phyloP scores from a whole-genome alignment of 495 filamentous ascomycete genomes.

The Aspergillus saccharolyticus region DNA sequence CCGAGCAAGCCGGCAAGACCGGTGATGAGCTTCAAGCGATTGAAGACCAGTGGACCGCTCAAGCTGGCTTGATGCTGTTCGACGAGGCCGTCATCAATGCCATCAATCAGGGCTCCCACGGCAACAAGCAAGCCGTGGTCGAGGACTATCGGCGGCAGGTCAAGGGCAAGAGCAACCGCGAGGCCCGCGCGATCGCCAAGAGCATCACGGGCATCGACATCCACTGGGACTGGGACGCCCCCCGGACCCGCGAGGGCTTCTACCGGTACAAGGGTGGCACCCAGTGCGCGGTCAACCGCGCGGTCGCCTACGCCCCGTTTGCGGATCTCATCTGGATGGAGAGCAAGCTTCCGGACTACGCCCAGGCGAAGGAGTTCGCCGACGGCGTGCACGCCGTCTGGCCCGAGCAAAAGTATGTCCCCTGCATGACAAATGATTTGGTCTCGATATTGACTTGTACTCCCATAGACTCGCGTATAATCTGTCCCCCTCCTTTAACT shows the following conservation, averaged over 20 bases:
- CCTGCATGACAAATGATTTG: not conserved
- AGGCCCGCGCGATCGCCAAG: slow-evolving; percentile 79
- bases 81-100: slow-evolving; percentile 78
- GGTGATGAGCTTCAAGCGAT: slow-evolving; percentile 83
- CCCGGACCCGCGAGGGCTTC: slow-evolving; percentile 88
- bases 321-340: slow-evolving; percentile 99
- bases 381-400: slow-evolving; percentile 89
- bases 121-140: slow-evolving; percentile 63
- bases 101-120: slow-evolving; percentile 61
- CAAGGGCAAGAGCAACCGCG: slow-evolving; percentile 81
- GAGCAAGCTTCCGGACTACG: slow-evolving; percentile 88
- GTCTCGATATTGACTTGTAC: too few relatives aligned
- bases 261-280: slow-evolving; percentile 90
- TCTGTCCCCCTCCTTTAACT: slow-evolving; percentile 98
- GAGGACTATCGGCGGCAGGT: slow-evolving; percentile 57
- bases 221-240: slow-evolving; percentile 88
- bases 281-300: slow-evolving; percentile 86
- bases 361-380: slow-evolving; percentile 91
- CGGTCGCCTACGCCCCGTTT: slow-evolving; percentile 88
- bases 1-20: slow-evolving; percentile 75
- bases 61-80: slow-evolving; percentile 90
- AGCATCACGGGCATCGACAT: slow-evolving; percentile 76
- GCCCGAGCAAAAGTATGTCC: slow-evolving; percentile 90
- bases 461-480: slow-evolving; percentile 78
- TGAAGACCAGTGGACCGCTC: slow-evolving; percentile 78